These are phyloP conservation scores for Alectoria sarmentosa DNA, from an alignment of 495 filamentous ascomycete genomes.

Conservation along the genomic window DNA sequence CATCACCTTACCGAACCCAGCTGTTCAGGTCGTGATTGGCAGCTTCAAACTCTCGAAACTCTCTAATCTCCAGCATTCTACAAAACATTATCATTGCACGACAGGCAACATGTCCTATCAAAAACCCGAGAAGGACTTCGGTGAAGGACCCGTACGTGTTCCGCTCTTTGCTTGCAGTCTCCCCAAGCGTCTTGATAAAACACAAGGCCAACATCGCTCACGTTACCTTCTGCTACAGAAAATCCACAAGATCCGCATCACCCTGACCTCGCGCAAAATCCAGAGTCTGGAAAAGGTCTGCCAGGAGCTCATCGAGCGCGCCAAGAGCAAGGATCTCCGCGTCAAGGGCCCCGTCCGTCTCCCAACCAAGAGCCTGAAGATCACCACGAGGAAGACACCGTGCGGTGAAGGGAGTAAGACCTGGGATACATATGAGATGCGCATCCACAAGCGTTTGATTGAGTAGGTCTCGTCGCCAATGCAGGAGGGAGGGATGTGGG, in stretches of 20 bases:
- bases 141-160: constrained; percentile 64
- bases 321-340: constrained; percentile 95
- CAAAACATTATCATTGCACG: constrained; percentile 11
- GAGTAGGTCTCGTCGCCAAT: constrained; percentile 51
- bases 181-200: background rate
- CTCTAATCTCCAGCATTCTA: constrained; percentile 4
- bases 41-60: constrained; percentile 19
- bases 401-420: constrained; percentile 99
- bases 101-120: constrained; percentile 80
- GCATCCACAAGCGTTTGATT: constrained; percentile 97
- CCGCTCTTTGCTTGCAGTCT: background rate
- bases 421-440: constrained; percentile 98
- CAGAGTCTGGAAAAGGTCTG: constrained; percentile 95
- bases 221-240: constrained; percentile 46
- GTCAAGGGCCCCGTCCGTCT: constrained; percentile 99
- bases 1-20: constrained; percentile 78
- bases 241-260: constrained; percentile 98
- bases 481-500: background rate
- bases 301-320: constrained; percentile 95
- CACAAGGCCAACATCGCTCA: background rate
- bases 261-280: constrained; percentile 89
- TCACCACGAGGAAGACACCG: constrained; percentile 94
- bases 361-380: constrained; percentile 92
- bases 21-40: constrained; percentile 57
- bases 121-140: constrained; percentile 88